These are phyloP conservation scores for Leucocoprinus leucothites DNA, from an alignment of 768 basidiomycete species.

Conservation along the genomic window DNA sequence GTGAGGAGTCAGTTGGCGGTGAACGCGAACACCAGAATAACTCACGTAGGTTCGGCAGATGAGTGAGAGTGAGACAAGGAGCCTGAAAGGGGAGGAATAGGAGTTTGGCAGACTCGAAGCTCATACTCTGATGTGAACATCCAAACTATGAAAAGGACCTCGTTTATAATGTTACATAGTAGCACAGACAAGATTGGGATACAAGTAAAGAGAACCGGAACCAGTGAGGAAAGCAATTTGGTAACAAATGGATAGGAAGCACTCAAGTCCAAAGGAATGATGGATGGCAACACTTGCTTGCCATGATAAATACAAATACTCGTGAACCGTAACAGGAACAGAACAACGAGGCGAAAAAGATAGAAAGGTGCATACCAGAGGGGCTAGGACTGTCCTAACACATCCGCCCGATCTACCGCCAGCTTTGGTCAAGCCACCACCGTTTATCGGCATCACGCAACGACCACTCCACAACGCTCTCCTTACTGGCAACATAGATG, in stretches of 20 bases:
- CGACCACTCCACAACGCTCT: slow-evolving; percentile 16
- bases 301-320: no score
- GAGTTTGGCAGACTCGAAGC: no score
- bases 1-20: no score
- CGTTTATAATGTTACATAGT: neutral
- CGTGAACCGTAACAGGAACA: no score
- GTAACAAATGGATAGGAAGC: neutral
- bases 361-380: neutral
- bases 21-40: no score
- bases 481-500: slow-evolving; percentile 26
- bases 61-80: no score
- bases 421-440: slow-evolving; percentile 61
- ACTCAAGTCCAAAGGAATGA: neutral
- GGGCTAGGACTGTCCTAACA: neutral
- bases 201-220: neutral
- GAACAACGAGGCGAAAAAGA: neutral
- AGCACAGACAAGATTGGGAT: no score
- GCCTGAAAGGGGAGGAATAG: no score
- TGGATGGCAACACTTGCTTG: neutral
- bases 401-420: slow-evolving; percentile 26
- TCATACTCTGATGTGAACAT: no score
- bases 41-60: no score
- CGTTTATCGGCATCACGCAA: slow-evolving; percentile 67
- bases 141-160: neutral
- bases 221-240: neutral